phyloP scores from a whole-genome alignment of 2,329 filamentous ascomycete genomes.

The Geosmithia flava region DNA sequence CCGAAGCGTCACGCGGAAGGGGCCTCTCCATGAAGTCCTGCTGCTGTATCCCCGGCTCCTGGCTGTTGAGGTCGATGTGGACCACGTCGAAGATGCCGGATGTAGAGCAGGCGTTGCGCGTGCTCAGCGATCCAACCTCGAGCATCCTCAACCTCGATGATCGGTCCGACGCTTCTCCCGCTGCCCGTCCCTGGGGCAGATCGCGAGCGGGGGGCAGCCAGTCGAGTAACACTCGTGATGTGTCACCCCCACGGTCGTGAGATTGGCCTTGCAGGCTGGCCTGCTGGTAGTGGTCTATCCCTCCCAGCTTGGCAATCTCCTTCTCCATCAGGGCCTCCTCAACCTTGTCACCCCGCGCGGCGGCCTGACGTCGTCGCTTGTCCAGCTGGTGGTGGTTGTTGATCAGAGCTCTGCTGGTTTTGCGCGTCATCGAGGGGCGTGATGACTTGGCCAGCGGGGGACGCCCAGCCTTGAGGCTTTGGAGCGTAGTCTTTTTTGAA shows the following conservation, averaged over 20 bases:
- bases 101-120: constrained; percentile 70
- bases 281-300: constrained; percentile 50
- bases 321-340: constrained; percentile 28
- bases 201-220: constrained; percentile 32
- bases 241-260: constrained; percentile 54
- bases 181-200: too few species aligned
- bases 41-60: constrained; percentile 66
- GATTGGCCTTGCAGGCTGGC: constrained; percentile 59
- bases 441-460: constrained; percentile 39
- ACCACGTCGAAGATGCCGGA: constrained; percentile 60
- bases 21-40: constrained; percentile 93
- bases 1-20: constrained; percentile 45
- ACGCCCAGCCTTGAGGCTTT: constrained; percentile 36
- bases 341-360: constrained; percentile 32
- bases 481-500: constrained; percentile 29
- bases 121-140: constrained; percentile 81
- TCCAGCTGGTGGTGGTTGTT: constrained; percentile 53
- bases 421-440: constrained; percentile 46
- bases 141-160: constrained; percentile 48
- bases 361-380: constrained; percentile 47
- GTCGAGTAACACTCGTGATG: constrained; percentile 49
- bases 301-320: constrained; percentile 46
- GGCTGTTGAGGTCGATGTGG: constrained; percentile 84
- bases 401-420: constrained; percentile 51
- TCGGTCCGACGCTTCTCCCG: too few species aligned